phyloP scores from a whole-genome alignment of 805 yeast genomes.

The Zygosaccharomyces siamensis region DNA sequence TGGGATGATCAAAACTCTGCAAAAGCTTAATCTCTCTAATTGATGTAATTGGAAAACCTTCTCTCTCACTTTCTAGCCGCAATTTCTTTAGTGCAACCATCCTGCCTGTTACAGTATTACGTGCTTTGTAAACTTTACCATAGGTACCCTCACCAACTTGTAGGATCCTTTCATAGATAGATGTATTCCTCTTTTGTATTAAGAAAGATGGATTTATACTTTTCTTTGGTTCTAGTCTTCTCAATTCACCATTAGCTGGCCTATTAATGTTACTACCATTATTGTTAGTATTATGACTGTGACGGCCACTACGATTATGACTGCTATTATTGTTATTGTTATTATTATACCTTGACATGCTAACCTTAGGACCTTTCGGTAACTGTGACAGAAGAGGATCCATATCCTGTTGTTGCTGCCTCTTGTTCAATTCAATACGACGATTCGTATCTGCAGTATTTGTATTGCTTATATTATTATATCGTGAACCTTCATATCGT shows the following conservation, averaged over 20 bases:
- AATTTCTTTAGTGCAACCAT: slow-evolving; percentile 83
- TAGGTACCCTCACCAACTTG: slow-evolving; percentile 99
- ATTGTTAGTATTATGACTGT: not conserved
- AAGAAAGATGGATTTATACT: slow-evolving; percentile 9
- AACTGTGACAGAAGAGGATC: slow-evolving; percentile 19
- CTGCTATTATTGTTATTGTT: slow-evolving; percentile 5
- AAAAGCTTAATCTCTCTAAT: slow-evolving; percentile 82
- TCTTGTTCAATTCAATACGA: not conserved
- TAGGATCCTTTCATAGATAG: slow-evolving; percentile 58
- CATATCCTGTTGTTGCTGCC: slow-evolving; percentile 5
- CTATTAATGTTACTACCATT: not conserved
- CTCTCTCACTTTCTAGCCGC: slow-evolving; percentile 80
- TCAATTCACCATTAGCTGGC: not conserved
- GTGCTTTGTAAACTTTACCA: slow-evolving; percentile 59
- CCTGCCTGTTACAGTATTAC: slow-evolving; percentile 59
- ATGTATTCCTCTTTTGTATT: slow-evolving; percentile 18
- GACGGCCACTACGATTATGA: not conserved
- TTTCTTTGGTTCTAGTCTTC: slow-evolving; percentile 3
- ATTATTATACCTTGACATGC: slow-evolving; percentile 13
- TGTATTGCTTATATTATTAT: slow-evolving; percentile 6
- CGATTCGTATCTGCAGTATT: not conserved
- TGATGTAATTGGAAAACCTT: slow-evolving; percentile 95
- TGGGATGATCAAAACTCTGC: slow-evolving; percentile 71
- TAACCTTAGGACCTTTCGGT: slow-evolving; percentile 27
- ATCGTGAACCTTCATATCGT: slow-evolving; percentile 21